phyloP scores from a whole-genome alignment of 257 asterid genomes.

The Voacanga thouarsii region DNA sequence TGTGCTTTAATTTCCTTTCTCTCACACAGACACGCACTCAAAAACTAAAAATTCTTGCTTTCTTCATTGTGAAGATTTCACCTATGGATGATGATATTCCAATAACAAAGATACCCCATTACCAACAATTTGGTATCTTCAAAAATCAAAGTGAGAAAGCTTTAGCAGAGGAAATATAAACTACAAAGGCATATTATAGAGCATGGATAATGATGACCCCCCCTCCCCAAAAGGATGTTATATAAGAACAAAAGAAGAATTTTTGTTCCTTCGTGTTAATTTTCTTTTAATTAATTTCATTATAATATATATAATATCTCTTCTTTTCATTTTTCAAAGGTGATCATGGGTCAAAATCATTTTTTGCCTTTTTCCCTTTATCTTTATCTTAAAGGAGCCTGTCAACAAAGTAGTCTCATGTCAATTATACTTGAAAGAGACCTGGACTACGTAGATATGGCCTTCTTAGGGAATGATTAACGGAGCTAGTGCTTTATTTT shows the following conservation, averaged over 20 bases:
- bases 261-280: slow-evolving; percentile 8
- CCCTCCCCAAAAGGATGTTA: slow-evolving; percentile 37
- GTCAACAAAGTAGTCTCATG: slow-evolving; percentile 44
- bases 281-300: slow-evolving; percentile 4
- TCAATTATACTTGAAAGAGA: slow-evolving; percentile 23
- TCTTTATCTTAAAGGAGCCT: slow-evolving; percentile 38
- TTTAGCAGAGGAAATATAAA: slow-evolving; percentile 35
- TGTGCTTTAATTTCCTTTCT: slow-evolving; percentile 4
- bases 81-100: slow-evolving; percentile 28
- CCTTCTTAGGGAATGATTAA: neutral
- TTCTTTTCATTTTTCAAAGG: slow-evolving; percentile 40
- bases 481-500: neutral
- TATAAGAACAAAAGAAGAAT: slow-evolving; percentile 26
- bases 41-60: slow-evolving; percentile 7
- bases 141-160: slow-evolving; percentile 29
- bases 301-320: slow-evolving; percentile 11
- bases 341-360: slow-evolving; percentile 56
- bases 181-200: slow-evolving; percentile 12
- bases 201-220: slow-evolving; percentile 41
- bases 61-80: slow-evolving; percentile 38
- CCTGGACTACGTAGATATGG: neutral
- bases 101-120: slow-evolving; percentile 26
- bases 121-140: slow-evolving; percentile 40
- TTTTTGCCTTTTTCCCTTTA: slow-evolving; percentile 44
- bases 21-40: slow-evolving; percentile 4